Percentiles rank a stretch among this genome's conserved stretches.
phyloP scores from a whole-genome alignment of 1,284 basidiomycete species.

The Fomitopsis schrenkii region DNA sequence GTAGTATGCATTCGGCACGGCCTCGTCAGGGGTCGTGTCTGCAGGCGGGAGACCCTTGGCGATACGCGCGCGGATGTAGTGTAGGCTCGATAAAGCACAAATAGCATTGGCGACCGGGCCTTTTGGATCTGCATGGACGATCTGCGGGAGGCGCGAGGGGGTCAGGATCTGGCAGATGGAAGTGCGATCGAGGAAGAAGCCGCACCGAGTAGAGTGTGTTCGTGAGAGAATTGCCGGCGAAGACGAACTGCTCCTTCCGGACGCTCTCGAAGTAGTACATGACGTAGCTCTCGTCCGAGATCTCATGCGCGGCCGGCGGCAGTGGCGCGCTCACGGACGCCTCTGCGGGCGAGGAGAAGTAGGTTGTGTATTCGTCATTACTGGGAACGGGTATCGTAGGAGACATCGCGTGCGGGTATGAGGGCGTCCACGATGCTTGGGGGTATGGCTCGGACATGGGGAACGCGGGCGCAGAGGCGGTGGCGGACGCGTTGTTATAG shows the following conservation, averaged over 20 bases:
- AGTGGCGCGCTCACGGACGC: slow-evolving; percentile 3
- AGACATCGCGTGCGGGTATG: slow-evolving; percentile 11
- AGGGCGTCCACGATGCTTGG: not conserved
- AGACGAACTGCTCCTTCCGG: slow-evolving; percentile 53
- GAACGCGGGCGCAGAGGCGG: slow-evolving; percentile 1
- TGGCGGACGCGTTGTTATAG: not conserved
- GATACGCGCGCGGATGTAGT: slow-evolving; percentile 58
- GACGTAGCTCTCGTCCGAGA: slow-evolving; percentile 39
- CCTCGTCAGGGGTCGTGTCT: slow-evolving; percentile 48
- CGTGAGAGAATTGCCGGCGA: slow-evolving; percentile 51
- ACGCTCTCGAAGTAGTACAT: slow-evolving; percentile 68
- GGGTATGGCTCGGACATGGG: not conserved
- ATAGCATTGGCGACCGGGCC: slow-evolving; percentile 68
- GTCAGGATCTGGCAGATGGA: slow-evolving; percentile 6
- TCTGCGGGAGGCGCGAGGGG: slow-evolving; percentile 33
- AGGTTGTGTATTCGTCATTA: slow-evolving; percentile 8
- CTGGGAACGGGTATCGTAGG: slow-evolving; percentile 12
- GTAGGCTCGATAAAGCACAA: slow-evolving; percentile 70
- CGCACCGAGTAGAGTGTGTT: slow-evolving; percentile 56
- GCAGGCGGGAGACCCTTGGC: slow-evolving; percentile 54
- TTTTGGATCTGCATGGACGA: slow-evolving; percentile 58
- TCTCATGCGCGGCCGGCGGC: slow-evolving; percentile 5
- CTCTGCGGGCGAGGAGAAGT: slow-evolving; percentile 4
- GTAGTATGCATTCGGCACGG: slow-evolving; percentile 62
- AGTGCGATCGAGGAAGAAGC: not conserved